Evolutionary conservation across 495 filamentous ascomycete genomes (phyloP).

Genomic region (Neurospora africana): DNA sequence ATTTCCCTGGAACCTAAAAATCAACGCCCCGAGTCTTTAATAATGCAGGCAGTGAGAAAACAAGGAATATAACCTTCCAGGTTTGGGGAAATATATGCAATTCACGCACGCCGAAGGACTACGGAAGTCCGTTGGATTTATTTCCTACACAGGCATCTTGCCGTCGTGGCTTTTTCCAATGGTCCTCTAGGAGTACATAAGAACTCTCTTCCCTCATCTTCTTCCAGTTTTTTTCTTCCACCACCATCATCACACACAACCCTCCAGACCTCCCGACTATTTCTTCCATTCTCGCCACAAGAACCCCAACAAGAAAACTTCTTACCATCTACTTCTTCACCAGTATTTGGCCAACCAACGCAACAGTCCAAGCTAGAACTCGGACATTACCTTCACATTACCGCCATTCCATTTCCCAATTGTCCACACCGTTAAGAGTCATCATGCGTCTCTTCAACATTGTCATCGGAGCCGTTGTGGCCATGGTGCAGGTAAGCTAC

Average conservation of each 20-base stretch:
- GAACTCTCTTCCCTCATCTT: not conserved
- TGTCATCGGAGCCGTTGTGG: not conserved
- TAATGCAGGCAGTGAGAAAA: not conserved
- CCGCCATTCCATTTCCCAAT: too few relatives aligned
- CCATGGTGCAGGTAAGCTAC: not conserved
- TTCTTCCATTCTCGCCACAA: not conserved
- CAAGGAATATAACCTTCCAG: not conserved
- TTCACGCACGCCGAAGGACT: not conserved
- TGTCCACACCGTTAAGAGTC: not conserved
- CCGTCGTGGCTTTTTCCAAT: not conserved
- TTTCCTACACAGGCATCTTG: not conserved
- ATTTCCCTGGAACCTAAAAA: too few relatives aligned
- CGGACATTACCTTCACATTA: too few relatives aligned
- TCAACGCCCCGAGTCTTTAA: not conserved
- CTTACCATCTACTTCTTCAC: not conserved
- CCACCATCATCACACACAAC: not conserved
- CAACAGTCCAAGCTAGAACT: not conserved
- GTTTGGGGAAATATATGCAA: not conserved
- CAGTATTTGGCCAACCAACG: not conserved
- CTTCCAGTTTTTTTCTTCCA: not conserved
- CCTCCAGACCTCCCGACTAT: not conserved
- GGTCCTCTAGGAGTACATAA: not conserved
- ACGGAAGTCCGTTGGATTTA: not conserved
- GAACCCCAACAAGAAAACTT: not conserved
- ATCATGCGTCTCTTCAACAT: not conserved